Percentiles rank a stretch among this genome's conserved stretches.
phyloP scores from a whole-genome alignment of 2,329 filamentous ascomycete species.

The Seiridium unicorne region DNA sequence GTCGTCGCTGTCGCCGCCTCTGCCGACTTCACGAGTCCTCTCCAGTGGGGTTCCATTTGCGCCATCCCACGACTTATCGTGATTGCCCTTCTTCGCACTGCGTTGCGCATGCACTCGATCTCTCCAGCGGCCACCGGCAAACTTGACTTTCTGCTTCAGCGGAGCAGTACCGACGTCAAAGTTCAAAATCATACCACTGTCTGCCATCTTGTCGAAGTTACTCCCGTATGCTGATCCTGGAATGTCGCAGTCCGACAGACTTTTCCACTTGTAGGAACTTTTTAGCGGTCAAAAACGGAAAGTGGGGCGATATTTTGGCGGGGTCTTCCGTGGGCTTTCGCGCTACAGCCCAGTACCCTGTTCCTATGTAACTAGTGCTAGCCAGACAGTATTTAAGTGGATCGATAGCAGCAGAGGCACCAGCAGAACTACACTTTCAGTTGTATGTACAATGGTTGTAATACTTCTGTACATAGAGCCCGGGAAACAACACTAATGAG shows the following conservation, averaged over 20 bases:
- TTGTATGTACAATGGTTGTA: too few species aligned
- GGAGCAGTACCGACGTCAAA: constrained; percentile 73
- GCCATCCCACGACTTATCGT: constrained; percentile 21
- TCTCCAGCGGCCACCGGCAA: constrained; percentile 92
- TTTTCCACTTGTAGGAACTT: constrained; percentile 4
- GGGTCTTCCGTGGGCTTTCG: not conserved
- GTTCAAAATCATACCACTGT: constrained; percentile 93
- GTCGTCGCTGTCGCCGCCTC: constrained; percentile 12
- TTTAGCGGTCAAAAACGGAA: constrained; percentile 8
- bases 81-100: constrained; percentile 34
- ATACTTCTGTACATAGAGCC: too few species aligned
- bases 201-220: constrained; percentile 62
- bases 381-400: too few species aligned
- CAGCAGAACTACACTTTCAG: too few species aligned
- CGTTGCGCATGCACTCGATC: constrained; percentile 82
- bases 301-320: not conserved
- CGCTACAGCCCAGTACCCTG: too few species aligned
- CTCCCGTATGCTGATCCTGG: not conserved
- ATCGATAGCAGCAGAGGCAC: too few species aligned
- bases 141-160: constrained; percentile 59
- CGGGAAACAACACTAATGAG: too few species aligned
- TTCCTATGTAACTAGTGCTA: too few species aligned
- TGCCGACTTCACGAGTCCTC: constrained; percentile 20
- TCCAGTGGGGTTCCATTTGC: constrained; percentile 27
- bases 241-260: constrained; percentile 5